These are phyloP conservation scores for Hericium erinaceus DNA, from an alignment of 768 basidiomycete species.

Conservation along the genomic window DNA sequence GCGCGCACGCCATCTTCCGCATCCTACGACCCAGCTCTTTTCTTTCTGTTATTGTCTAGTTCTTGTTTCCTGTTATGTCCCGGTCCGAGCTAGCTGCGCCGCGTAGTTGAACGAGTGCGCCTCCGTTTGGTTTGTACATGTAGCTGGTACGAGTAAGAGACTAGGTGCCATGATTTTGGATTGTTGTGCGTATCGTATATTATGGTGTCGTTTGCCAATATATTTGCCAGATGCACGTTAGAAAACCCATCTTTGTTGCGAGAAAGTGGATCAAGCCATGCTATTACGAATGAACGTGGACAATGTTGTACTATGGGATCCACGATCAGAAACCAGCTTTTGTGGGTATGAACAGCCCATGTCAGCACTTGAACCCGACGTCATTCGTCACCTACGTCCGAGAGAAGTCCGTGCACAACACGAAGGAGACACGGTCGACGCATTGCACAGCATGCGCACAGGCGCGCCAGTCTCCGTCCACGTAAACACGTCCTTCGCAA, in stretches of 20 bases:
- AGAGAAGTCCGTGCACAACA: neutral
- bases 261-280: neutral
- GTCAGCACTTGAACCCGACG: conserved; percentile 42
- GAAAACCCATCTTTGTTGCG: neutral
- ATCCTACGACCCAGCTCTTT: neutral
- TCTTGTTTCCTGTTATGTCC: neutral
- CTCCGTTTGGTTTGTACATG: too few species aligned
- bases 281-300: neutral
- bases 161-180: too few species aligned
- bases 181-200: neutral
- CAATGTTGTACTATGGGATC: neutral
- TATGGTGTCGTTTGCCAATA: neutral
- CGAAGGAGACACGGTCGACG: neutral
- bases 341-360: conserved; percentile 36
- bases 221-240: neutral
- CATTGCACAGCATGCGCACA: neutral
- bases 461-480: neutral
- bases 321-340: conserved; percentile 17
- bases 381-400: conserved; percentile 30
- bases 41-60: neutral
- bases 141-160: too few species aligned
- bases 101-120: neutral
- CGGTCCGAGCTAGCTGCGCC: neutral
- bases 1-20: neutral
- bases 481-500: neutral